phyloP scores from a whole-genome alignment of 2,329 filamentous ascomycete genomes.

The Pseudocercospora vitis region DNA sequence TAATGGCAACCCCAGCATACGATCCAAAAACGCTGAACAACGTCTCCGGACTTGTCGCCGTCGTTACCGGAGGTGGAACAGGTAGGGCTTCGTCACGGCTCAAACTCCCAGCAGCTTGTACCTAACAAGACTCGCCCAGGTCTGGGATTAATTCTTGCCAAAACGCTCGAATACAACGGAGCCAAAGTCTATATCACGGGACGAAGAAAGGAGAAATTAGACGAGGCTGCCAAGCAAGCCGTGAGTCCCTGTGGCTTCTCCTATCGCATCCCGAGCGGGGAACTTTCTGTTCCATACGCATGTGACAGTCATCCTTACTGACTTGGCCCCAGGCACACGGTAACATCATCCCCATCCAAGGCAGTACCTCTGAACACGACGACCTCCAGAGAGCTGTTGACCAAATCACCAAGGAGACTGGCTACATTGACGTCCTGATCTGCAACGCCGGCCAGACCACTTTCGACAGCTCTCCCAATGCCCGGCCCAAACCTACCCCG shows the following conservation, averaged over 20 bases:
- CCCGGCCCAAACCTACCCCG: constrained; percentile 44
- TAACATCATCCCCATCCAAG: constrained; percentile 45
- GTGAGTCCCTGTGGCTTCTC: constrained; percentile 20
- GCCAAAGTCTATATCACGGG: constrained; percentile 50
- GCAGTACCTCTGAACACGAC: constrained; percentile 45
- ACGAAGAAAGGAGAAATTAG: constrained; percentile 43
- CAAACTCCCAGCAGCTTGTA: too few species aligned
- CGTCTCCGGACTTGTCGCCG: constrained; percentile 34
- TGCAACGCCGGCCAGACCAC: constrained; percentile 50
- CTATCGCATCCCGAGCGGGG: too few species aligned
- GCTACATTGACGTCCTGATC: constrained; percentile 54
- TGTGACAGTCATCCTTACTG: not conserved
- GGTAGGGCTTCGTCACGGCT: constrained; percentile 6
- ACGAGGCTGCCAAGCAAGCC: constrained; percentile 41
- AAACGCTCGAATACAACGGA: constrained; percentile 45
- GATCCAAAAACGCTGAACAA: constrained; percentile 27
- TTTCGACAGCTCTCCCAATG: constrained; percentile 32
- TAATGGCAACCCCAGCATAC: constrained; percentile 27
- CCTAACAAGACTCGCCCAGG: too few species aligned
- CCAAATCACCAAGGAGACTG: constrained; percentile 44
- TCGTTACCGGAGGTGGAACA: constrained; percentile 33
- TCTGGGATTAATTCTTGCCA: constrained; percentile 40
- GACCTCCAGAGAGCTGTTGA: constrained; percentile 45
- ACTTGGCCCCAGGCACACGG: constrained; percentile 26
- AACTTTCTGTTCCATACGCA: not conserved